Evolutionary conservation across 768 basidiomycete genomes (phyloP), one percentile per base, ranked within the genome.

Genomic region (Leccinum sublutescens): DNA sequence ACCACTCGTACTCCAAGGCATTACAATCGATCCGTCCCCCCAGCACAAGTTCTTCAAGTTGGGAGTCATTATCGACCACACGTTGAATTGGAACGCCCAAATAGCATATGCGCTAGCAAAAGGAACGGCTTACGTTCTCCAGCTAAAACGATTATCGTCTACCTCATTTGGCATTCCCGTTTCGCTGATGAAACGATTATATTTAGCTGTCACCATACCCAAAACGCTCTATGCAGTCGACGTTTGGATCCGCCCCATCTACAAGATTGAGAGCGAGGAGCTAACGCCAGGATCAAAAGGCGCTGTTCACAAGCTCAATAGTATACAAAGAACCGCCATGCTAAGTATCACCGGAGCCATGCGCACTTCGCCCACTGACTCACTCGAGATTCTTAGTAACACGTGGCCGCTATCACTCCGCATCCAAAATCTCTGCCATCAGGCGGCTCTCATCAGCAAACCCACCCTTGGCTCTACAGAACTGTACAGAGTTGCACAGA

Each of bases 41-140:
- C 3, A 31, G 0, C 57, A 57, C n/a, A 11, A 43, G n/a, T 57
- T 57, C 21, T 43, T n/a, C n/a, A n/a, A n/a, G n/a, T n/a, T 57
- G 2, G 56, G 50, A 2, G 31, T 57, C 2, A 2, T 57, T 3
- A 2, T 57, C 0, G 23, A 57, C 2, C 2, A 57, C 0, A 23
- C 6, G 21, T 21, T 21, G 21, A 21, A 21, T 21, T 21, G 21
- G 21, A 21, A 21, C 21, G 21, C 21, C 21, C 21, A 21, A 21
- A 21, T 21, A 21, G 21, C 21, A 21, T 21, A 21, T 21, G 21
- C 21, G 21, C 21, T 21, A 21, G 21, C 21, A 21, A 21, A 21
- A 21, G 21, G 21, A 21, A 21, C 21, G 21, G 21, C 21, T 21
- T 21, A 21, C 21, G 21, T 21, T 21, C 21, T 21, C 21, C 21